These are phyloP conservation scores for Saururus chinensis DNA, from an alignment of 164 flowering plant species.

Conservation along the genomic window DNA sequence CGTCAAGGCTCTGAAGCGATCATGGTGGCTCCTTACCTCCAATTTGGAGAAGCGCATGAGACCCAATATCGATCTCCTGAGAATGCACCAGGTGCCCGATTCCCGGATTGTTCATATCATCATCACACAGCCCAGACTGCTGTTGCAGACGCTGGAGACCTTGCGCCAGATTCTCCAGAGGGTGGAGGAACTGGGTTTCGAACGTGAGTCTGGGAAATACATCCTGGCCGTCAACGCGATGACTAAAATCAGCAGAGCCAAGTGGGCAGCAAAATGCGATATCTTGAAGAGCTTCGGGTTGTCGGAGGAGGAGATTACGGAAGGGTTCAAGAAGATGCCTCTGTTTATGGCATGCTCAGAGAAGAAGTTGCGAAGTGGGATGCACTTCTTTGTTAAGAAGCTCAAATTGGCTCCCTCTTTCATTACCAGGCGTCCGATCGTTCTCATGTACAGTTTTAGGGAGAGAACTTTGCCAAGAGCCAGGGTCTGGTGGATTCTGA, in stretches of 20 bases:
- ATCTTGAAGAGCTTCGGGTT: not conserved
- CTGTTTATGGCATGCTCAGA: not conserved
- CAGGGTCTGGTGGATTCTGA: not conserved
- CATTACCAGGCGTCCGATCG: not conserved
- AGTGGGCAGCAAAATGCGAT: not conserved
- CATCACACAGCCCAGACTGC: not conserved
- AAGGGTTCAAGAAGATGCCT: conserved; percentile 1
- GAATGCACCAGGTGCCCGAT: not conserved
- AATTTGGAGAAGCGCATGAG: not conserved
- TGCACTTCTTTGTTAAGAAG: not conserved
- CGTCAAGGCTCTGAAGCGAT: not conserved
- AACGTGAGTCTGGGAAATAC: not conserved
- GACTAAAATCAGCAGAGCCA: not conserved
- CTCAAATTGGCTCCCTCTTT: not conserved
- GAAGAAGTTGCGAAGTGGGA: not conserved
- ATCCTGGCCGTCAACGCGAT: not conserved
- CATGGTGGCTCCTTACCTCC: not conserved
- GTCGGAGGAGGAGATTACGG: too few relatives aligned
- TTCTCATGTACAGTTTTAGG: conserved; percentile 10
- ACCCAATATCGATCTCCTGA: conserved; percentile 1
- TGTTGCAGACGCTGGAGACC: not conserved
- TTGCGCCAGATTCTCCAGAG: not conserved
- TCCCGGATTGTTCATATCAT: not conserved
- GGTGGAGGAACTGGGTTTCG: conserved; percentile 2
- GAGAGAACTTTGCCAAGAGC: conserved; percentile 17